Percentiles rank a stretch among this genome's conserved stretches.
Evolutionary conservation across 2,329 filamentous ascomycete species (phyloP).

Genomic region (Aspergillus thermomutatus): DNA sequence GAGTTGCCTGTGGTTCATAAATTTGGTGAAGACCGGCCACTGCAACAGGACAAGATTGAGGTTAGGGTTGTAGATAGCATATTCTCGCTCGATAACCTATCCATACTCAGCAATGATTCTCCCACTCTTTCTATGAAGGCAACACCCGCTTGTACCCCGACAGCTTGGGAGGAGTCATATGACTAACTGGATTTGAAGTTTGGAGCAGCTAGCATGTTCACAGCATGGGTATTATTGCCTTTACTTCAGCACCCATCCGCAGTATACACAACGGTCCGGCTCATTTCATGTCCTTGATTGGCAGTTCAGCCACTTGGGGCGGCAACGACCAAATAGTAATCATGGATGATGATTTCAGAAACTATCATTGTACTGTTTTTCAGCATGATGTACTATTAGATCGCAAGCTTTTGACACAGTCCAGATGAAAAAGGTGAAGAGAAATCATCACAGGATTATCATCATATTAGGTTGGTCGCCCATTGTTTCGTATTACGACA

Average conservation of each 20-base stretch:
- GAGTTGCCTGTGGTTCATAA: background rate
- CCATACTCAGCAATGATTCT: background rate
- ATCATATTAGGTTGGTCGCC: too few relatives aligned
- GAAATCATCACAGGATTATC: background rate
- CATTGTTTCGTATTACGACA: background rate
- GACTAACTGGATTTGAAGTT: too few relatives aligned
- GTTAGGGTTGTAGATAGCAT: background rate
- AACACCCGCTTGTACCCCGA: background rate
- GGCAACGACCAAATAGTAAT: background rate
- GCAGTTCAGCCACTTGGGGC: too few relatives aligned
- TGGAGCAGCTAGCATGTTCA: too few relatives aligned
- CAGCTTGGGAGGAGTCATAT: background rate
- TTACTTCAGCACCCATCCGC: background rate
- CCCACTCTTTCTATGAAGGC: background rate
- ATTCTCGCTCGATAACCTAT: background rate
- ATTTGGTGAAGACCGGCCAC: background rate
- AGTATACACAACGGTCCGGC: background rate
- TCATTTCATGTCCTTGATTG: background rate
- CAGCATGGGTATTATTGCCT: background rate
- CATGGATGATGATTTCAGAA: background rate
- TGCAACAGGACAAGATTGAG: background rate
- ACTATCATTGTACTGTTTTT: background rate
- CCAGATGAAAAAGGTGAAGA: background rate
- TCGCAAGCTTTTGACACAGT: background rate
- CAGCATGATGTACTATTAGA: background rate